phyloP scores from a whole-genome alignment of 176 grass and related monocot genomes.

The Eragrostis nindensis region DNA sequence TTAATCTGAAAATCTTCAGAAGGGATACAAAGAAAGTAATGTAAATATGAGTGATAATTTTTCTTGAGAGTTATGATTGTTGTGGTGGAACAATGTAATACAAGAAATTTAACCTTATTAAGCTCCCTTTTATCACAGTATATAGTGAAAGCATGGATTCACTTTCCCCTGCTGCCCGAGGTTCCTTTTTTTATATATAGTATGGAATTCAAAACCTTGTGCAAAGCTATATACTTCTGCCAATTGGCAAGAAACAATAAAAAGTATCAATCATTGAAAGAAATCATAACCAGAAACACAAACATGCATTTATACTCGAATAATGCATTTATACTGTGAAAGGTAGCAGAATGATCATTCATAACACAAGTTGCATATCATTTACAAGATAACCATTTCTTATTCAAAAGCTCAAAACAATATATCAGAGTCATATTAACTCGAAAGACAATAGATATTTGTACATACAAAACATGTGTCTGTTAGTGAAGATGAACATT shows the following conservation, averaged over 20 bases:
- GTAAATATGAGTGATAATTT: neutral
- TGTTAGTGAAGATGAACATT: too few species aligned
- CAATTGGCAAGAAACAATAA: neutral
- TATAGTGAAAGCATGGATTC: neutral
- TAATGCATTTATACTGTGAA: neutral
- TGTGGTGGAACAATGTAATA: neutral
- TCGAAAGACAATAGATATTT: neutral
- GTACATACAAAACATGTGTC: neutral
- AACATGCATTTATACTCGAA: too few species aligned
- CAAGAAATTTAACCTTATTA: neutral
- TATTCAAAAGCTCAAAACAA: neutral
- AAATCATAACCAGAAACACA: neutral
- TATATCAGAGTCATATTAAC: neutral
- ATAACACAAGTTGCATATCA: neutral
- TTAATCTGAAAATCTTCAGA: neutral
- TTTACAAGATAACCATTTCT: neutral
- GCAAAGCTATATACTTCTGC: neutral
- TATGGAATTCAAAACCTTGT: neutral
- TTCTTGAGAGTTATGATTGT: neutral
- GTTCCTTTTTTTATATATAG: neutral
- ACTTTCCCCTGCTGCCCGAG: too few species aligned
- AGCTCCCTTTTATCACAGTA: neutral
- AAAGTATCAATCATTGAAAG: neutral
- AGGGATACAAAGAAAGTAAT: neutral
- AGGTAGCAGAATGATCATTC: slow-evolving; percentile 3